These are phyloP conservation scores for Spatholobus suberectus DNA, from an alignment of 306 rosid genomes.

Conservation along the genomic window DNA sequence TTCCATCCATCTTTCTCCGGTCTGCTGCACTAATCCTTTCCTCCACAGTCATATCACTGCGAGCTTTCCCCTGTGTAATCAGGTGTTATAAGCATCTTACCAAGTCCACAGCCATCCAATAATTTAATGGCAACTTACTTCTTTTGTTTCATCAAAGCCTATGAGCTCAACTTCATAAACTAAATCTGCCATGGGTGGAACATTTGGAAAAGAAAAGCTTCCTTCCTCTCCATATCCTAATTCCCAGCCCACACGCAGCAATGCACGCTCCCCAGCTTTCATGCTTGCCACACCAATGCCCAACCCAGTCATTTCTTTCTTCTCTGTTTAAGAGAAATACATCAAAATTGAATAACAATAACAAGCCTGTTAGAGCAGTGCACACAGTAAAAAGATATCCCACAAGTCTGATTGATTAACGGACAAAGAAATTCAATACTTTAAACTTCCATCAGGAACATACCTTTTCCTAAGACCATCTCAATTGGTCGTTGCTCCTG, in stretches of 20 bases:
- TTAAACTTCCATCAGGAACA: neutral
- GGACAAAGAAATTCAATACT: slow-evolving; percentile 3
- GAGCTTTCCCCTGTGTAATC: slow-evolving; percentile 79
- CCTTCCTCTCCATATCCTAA: slow-evolving; percentile 93
- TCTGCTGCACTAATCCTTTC: slow-evolving; percentile 94
- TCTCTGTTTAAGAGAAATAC: slow-evolving; percentile 64
- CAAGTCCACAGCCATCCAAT: slow-evolving; percentile 15
- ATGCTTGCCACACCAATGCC: slow-evolving; percentile 83
- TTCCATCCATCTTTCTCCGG: slow-evolving; percentile 93
- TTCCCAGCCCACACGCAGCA: slow-evolving; percentile 92
- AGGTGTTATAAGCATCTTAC: slow-evolving; percentile 46
- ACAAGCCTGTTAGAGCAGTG: too few species aligned
- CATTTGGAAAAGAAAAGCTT: slow-evolving; percentile 89
- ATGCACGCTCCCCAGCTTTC: slow-evolving; percentile 88
- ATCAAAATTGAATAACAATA: slow-evolving; percentile 20
- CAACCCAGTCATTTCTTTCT: slow-evolving; percentile 94
- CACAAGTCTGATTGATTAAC: slow-evolving; percentile 6
- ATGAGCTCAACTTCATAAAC: slow-evolving; percentile 92
- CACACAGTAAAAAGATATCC: neutral
- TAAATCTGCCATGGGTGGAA: slow-evolving; percentile 94
- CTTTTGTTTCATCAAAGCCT: slow-evolving; percentile 91
- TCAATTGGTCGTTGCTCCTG: slow-evolving; percentile 80
- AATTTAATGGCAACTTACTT: slow-evolving; percentile 55
- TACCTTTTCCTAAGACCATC: slow-evolving; percentile 90
- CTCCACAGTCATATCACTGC: slow-evolving; percentile 95